Conservation (phyloP, 352 stramenopile genomes). For the Pythium sp. region DNA sequence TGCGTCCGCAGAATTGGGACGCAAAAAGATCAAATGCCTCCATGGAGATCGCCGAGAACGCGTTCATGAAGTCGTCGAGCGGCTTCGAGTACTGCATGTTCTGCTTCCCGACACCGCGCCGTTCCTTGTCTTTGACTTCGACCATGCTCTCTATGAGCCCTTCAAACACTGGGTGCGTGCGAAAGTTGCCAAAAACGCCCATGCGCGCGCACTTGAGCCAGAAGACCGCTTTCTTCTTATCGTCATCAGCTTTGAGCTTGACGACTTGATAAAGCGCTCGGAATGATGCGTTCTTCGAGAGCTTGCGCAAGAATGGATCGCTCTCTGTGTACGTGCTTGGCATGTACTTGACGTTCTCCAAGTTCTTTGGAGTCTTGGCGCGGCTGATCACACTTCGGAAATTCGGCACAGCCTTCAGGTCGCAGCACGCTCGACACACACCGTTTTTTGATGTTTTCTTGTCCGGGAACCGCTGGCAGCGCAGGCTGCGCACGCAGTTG, state of each 20-base stretch:
- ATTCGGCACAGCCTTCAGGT: conserved; percentile 64
- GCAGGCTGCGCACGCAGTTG: conserved; percentile 69
- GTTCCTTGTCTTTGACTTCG: conserved; percentile 80
- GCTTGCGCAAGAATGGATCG: conserved; percentile 73
- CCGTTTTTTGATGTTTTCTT: conserved; percentile 27
- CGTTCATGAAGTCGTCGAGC: conserved; percentile 74
- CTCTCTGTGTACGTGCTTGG: conserved; percentile 74
- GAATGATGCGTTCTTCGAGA: conserved; percentile 77
- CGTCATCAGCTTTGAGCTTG: conserved; percentile 27
- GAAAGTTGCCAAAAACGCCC: conserved; percentile 71
- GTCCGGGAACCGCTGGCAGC: conserved; percentile 53
- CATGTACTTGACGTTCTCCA: conserved; percentile 80
- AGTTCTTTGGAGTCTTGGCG: conserved; percentile 63
- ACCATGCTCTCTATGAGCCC: conserved; percentile 78
- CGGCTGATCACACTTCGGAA: conserved; percentile 77
- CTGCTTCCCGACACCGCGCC: conserved; percentile 76
- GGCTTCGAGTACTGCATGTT: conserved; percentile 80
- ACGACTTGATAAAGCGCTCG: conserved; percentile 63
- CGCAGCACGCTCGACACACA: conserved; percentile 63
- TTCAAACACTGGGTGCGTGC: conserved; percentile 71
- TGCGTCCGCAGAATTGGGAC: conserved; percentile 68
- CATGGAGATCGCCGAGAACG: conserved; percentile 55
- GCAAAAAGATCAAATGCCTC: conserved; percentile 80
- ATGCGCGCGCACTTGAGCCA: conserved; percentile 74
- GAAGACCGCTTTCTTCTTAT: conserved; percentile 49